Conservation (phyloP, 176 grass and related monocot species). For the Aegilops umbellulata region DNA sequence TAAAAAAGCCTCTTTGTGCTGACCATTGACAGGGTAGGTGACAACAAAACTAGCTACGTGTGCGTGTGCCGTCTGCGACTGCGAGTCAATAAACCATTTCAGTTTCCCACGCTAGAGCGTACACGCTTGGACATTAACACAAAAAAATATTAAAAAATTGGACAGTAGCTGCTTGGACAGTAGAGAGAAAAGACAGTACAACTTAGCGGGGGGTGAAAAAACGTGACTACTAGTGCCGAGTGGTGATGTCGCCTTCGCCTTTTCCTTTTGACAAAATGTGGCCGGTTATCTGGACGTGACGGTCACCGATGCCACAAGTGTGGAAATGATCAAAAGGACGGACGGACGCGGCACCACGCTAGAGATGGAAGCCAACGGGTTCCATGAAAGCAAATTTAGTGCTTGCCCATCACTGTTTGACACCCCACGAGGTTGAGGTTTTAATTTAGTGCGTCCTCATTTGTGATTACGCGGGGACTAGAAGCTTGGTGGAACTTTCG, state of each 20-base stretch:
- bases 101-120: constrained; percentile 10
- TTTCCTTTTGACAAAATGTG: not conserved
- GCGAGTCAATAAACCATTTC: not conserved
- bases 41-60: not conserved
- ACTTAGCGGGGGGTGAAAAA: too few relatives aligned
- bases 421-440: not conserved
- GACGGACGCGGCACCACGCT: not conserved
- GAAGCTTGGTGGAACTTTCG: too few relatives aligned
- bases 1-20: not conserved
- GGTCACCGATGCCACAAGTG: not conserved
- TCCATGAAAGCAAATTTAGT: constrained; percentile 8
- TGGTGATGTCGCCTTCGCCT: not conserved
- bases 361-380: not conserved
- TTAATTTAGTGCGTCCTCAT: not conserved
- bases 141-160: too few relatives aligned
- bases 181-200: too few relatives aligned
- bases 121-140: too few relatives aligned
- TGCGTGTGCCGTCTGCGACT: not conserved
- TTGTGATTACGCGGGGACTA: too few relatives aligned
- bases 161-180: too few relatives aligned
- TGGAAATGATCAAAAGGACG: not conserved
- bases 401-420: not conserved
- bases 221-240: not conserved
- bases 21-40: not conserved
- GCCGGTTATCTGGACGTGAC: not conserved